Evolutionary conservation across 2,329 filamentous ascomycete species (phyloP), one percentile per base, ranked within the genome.

Genomic region (Onygenales sp.): DNA sequence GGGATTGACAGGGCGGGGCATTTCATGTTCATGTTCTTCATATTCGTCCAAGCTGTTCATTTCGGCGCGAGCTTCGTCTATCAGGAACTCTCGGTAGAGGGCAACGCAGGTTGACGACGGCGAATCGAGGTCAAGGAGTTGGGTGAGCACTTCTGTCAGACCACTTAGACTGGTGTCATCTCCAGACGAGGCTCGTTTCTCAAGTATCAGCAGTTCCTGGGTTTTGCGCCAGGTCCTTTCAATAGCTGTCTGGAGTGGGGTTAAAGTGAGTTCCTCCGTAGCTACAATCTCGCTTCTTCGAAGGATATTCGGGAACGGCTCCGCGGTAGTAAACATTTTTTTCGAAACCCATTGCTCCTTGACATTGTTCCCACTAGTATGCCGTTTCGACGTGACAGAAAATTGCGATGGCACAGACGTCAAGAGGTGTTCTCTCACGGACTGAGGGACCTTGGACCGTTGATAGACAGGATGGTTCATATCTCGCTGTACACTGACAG

Each of bases 151-250:
- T 60, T 93, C 88, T 0, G 89, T 79, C 36, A 96, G 76, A 45
- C 83, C 75, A 43, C 82, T 79, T 13, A 85, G 79, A 43, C 82
- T 80, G 7, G 84, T 80, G 38, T 89, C 83, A 54, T 92, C 87
- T 5, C 86, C 86, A 21, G 88, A 84, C 1, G 77, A 72, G 7
- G 92, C 77, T 49, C 84, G 83, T 66, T 85, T 88, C 66, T 95
- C 89, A 1, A 95, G 75, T 0, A 79, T 71, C 1, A 82, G 76
- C 73, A 97, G 81, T 69, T 97, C 92, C 55, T 88, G 82, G 0
- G 92, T 95, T 75, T 96, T 96, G 55, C 91, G 83, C 61, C 89
- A 85, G 35, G 93, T 92, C 13, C 92, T 84, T 67, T 97, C 92
- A 56, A 97, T 77, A 0, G 87, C 92, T n/a, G 89, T 91, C 69